Conservation (phyloP, 768 basidiomycete genomes). For the Auricularia sp. region DNA sequence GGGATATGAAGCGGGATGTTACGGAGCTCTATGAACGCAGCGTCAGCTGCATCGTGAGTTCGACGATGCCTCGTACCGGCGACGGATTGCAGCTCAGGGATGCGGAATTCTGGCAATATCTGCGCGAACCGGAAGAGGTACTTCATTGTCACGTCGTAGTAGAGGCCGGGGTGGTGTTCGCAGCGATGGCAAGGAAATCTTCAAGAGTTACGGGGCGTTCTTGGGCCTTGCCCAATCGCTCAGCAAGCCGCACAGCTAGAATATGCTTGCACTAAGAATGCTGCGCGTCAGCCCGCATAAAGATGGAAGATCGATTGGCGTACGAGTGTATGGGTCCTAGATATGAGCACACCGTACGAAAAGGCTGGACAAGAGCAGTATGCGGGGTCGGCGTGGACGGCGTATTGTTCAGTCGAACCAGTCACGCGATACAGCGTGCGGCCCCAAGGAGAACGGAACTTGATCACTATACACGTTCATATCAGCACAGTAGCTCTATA, state of each 20-base stretch:
- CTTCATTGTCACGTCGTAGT: too few relatives aligned
- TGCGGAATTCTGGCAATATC: too few relatives aligned
- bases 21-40: constrained; percentile 40
- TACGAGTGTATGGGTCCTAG: constrained; percentile 58
- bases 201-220: constrained; percentile 38
- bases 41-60: background rate
- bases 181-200: constrained; percentile 26
- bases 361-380: constrained; percentile 76
- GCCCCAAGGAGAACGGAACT: constrained; percentile 48
- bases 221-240: constrained; percentile 40
- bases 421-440: constrained; percentile 56
- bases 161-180: background rate
- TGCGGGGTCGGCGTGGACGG: constrained; percentile 34
- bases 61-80: constrained; percentile 20
- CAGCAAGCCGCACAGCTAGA: constrained; percentile 54
- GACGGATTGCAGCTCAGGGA: constrained; percentile 51
- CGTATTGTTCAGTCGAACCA: constrained; percentile 54
- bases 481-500: background rate
- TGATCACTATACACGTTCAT: constrained; percentile 35
- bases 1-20: constrained; percentile 44
- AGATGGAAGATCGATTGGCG: constrained; percentile 6
- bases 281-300: background rate
- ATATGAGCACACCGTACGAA: constrained; percentile 48
- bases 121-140: too few relatives aligned
- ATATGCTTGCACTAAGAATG: constrained; percentile 65